Conservation (phyloP, 2,329 filamentous ascomycete species). For the Ramularia endophylla region DNA sequence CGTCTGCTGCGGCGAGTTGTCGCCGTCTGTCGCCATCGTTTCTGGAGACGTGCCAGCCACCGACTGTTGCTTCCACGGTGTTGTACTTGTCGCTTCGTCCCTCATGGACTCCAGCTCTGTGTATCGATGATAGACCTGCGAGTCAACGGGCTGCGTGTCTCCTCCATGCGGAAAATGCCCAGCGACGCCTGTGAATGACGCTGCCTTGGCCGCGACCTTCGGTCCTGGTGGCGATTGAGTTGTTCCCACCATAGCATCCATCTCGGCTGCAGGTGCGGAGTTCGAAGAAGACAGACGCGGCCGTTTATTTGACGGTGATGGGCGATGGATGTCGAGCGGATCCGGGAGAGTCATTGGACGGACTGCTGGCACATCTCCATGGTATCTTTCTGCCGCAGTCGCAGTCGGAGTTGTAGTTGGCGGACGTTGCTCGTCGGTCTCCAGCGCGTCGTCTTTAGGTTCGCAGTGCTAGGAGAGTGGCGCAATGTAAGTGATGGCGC, state of each 20-base stretch:
- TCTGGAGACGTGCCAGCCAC: background rate
- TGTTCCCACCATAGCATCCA: conserved; percentile 19
- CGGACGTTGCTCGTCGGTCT: too few relatives aligned
- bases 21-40: background rate
- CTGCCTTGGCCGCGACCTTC: conserved; percentile 15
- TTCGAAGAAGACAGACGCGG: conserved; percentile 18
- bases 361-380: conserved; percentile 13
- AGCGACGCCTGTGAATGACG: conserved; percentile 30
- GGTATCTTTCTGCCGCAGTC: conserved; percentile 1
- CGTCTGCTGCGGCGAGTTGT: conserved; percentile 10
- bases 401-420: too few relatives aligned
- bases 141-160: conserved; percentile 43
- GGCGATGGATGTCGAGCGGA: conserved; percentile 11
- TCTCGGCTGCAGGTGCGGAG: conserved; percentile 18
- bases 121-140: conserved; percentile 40
- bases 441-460: too few relatives aligned
- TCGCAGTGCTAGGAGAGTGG: too few relatives aligned
- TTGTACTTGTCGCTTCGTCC: conserved; percentile 7
- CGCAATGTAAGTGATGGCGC: too few relatives aligned
- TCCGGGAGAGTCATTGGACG: too few relatives aligned
- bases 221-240: conserved; percentile 16
- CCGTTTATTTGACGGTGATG: conserved; percentile 8
- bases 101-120: conserved; percentile 29
- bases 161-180: conserved; percentile 28
- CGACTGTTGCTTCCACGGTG: conserved; percentile 12